phyloP scores from a whole-genome alignment of 768 basidiomycete genomes.

The Symmetrospora coprosmae region DNA sequence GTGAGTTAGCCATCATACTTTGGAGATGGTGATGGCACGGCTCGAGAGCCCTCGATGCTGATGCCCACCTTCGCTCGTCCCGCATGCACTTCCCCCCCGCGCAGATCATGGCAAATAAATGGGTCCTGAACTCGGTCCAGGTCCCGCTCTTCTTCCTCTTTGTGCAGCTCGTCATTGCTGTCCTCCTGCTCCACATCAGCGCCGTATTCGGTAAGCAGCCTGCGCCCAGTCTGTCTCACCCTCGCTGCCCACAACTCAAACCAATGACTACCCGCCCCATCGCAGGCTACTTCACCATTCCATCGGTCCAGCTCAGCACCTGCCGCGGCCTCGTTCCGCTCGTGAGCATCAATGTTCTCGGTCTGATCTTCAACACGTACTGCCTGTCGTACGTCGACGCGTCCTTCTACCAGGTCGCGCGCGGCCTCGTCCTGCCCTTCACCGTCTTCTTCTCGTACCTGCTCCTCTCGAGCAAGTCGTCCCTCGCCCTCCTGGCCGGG shows the following conservation, averaged over 20 bases:
- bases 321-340: conserved; percentile 63
- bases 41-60: too few relatives aligned
- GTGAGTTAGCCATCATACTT: conserved; percentile 36
- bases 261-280: neutral
- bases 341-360: conserved; percentile 38
- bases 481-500: conserved; percentile 55
- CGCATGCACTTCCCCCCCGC: conserved; percentile 35
- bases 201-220: conserved; percentile 33
- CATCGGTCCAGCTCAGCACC: conserved; percentile 50
- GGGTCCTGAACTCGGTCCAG: conserved; percentile 62
- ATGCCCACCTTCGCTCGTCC: too few relatives aligned
- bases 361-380: conserved; percentile 32
- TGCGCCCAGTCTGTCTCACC: neutral
- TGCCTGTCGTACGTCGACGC: conserved; percentile 65
- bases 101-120: conserved; percentile 86
- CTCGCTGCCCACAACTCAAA: neutral
- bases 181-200: conserved; percentile 51
- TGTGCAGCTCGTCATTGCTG: conserved; percentile 64
- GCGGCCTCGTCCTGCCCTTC: conserved; percentile 82
- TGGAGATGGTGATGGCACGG: too few relatives aligned
- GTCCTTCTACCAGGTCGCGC: conserved; percentile 75
- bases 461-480: conserved; percentile 61
- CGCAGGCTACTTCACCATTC: conserved; percentile 51
- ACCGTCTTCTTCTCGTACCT: conserved; percentile 76
- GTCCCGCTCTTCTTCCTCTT: conserved; percentile 78